A percentile compares a stretch with the other conserved stretches of the same genome.
These are phyloP conservation scores for Apodospora peruviana DNA, from an alignment of 495 filamentous ascomycete genomes.

Conservation along the genomic window DNA sequence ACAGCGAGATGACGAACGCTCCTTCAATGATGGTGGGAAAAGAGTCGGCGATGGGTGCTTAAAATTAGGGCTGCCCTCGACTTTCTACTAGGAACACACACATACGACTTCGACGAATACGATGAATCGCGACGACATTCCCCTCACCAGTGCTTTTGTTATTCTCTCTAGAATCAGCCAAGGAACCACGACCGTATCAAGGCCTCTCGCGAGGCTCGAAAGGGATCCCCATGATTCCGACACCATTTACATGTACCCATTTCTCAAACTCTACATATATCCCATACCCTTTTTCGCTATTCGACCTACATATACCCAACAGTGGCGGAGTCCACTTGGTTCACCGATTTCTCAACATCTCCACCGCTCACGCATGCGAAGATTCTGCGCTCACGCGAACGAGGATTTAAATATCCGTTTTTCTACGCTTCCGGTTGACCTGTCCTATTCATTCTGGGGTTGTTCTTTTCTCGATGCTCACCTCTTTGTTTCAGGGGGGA, in stretches of 20 bases:
- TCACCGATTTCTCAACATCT: conserved; percentile 7
- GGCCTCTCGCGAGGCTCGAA: too few relatives aligned
- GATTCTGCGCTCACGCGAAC: conserved; percentile 39
- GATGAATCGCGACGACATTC: too few relatives aligned
- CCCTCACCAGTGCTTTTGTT: neutral
- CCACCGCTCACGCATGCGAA: conserved; percentile 21
- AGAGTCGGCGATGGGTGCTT: conserved; percentile 18
- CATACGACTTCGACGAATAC: too few relatives aligned
- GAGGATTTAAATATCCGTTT: conserved; percentile 7
- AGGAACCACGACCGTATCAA: neutral
- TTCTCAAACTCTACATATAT: conserved; percentile 9
- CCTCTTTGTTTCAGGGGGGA: neutral
- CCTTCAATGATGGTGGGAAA: conserved; percentile 12
- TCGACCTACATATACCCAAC: conserved; percentile 18
- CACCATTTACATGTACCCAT: neutral
- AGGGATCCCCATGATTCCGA: too few relatives aligned
- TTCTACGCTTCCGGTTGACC: conserved; percentile 12
- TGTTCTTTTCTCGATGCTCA: neutral
- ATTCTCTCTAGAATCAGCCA: neutral
- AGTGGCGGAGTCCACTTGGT: conserved; percentile 10
- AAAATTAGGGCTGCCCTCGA: too few relatives aligned
- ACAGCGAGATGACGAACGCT: conserved; percentile 43
- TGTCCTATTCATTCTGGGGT: neutral
- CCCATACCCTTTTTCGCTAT: conserved; percentile 12
- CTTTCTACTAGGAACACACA: too few relatives aligned